Conservation (phyloP, 208 protist species). For the Trypanosomatidae sp. region DNA sequence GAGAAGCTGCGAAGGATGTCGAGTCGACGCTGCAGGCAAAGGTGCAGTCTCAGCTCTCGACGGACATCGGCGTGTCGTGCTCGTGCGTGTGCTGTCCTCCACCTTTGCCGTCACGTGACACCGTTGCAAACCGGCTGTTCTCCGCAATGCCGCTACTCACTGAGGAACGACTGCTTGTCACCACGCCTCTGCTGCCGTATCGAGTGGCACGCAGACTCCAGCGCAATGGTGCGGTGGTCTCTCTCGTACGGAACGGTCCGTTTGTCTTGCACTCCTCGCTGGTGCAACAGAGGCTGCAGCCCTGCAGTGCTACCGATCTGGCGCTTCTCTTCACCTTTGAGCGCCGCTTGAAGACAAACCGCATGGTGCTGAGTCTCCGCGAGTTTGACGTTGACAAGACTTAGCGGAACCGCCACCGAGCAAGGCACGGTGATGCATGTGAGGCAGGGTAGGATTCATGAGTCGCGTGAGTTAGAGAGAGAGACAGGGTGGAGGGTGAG, state of each 20-base stretch:
- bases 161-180: conserved; percentile 55
- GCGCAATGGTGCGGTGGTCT: conserved; percentile 47
- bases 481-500: neutral
- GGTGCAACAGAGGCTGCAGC: conserved; percentile 33
- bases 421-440: no score
- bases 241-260: conserved; percentile 68
- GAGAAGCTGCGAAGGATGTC: conserved; percentile 27
- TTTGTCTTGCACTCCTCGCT: conserved; percentile 58
- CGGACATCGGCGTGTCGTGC: conserved; percentile 51
- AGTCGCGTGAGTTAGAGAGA: neutral
- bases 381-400: conserved; percentile 51
- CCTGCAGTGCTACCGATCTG: conserved; percentile 56
- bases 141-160: conserved; percentile 12
- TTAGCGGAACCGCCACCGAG: neutral
- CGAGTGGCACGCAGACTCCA: conserved; percentile 56
- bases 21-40: conserved; percentile 27
- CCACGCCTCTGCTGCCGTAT: conserved; percentile 78
- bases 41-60: conserved; percentile 40
- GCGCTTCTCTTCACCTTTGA: conserved; percentile 88
- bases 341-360: conserved; percentile 77
- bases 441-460: neutral
- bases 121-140: conserved; percentile 18
- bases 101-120: conserved; percentile 12
- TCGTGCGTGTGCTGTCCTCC: conserved; percentile 33
- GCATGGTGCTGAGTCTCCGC: conserved; percentile 72